Conservation (phyloP, 805 yeast genomes). For the Myxozyma sirexii region DNA sequence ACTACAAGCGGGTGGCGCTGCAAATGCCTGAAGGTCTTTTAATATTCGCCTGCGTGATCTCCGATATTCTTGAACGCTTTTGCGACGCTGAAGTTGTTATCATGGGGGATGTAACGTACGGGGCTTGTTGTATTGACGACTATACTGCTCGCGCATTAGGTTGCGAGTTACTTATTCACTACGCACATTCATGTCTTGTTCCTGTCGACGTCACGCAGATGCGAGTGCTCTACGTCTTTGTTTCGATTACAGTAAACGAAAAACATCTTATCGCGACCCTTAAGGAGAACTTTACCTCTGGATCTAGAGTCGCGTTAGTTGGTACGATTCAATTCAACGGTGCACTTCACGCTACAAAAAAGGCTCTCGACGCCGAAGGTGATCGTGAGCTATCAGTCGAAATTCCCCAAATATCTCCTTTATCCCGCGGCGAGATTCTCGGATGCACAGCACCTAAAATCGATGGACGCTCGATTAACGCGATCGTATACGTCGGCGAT, state of each 20-base stretch:
- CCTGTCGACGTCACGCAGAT: conserved; percentile 91
- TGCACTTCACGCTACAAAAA: conserved; percentile 76
- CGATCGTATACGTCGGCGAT: conserved; percentile 91
- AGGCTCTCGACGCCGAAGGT: conserved; percentile 49
- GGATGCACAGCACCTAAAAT: conserved; percentile 93
- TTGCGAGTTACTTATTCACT: conserved; percentile 93
- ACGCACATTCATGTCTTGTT: conserved; percentile 95
- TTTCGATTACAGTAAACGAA: conserved; percentile 87
- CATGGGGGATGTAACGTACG: conserved; percentile 98
- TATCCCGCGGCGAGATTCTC: conserved; percentile 92
- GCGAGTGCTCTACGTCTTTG: conserved; percentile 92
- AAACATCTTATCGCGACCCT: conserved; percentile 77
- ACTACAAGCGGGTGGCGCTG: conserved; percentile 81
- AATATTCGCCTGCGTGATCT: conserved; percentile 82
- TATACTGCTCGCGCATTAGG: conserved; percentile 89
- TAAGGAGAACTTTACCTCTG: conserved; percentile 63
- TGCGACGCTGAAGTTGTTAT: conserved; percentile 88
- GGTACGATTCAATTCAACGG: conserved; percentile 98
- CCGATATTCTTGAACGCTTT: conserved; percentile 87
- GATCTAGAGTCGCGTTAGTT: conserved; percentile 75
- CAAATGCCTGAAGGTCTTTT: conserved; percentile 98
- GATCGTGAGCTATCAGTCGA: conserved; percentile 55
- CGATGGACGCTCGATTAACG: conserved; percentile 49
- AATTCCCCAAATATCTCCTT: conserved; percentile 90
- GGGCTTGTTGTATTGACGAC: conserved; percentile 98